Evolutionary conservation across 176 grass and related monocot genomes (phyloP).

Genomic region (Oryza rufipogon): DNA sequence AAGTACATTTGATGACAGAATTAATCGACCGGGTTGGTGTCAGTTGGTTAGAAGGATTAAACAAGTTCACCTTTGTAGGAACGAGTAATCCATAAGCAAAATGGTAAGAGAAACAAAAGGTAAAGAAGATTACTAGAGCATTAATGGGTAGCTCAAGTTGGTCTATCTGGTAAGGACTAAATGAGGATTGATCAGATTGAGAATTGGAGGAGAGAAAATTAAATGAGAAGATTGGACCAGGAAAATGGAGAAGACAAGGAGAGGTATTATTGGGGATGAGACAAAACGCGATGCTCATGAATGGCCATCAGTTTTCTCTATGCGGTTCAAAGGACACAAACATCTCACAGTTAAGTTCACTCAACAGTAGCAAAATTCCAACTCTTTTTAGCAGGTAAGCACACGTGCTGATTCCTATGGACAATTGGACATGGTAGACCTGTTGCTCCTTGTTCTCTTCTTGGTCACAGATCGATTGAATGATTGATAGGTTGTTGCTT

Average conservation of each 20-base stretch:
- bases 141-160: conserved; percentile 31
- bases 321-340: too few species aligned
- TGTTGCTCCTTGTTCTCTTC: neutral
- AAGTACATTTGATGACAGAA: neutral
- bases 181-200: neutral
- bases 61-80: neutral
- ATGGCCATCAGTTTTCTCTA: too few species aligned
- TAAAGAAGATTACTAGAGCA: neutral
- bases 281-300: conserved; percentile 7
- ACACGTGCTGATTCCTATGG: too few species aligned
- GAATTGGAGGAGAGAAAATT: too few species aligned
- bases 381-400: too few species aligned
- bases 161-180: conserved; percentile 1
- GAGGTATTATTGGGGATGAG: conserved; percentile 7
- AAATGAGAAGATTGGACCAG: neutral
- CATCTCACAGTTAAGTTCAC: too few species aligned
- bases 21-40: too few species aligned
- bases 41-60: neutral
- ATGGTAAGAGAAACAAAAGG: neutral
- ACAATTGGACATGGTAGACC: too few species aligned
- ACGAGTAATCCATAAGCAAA: neutral
- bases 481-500: neutral
- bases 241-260: neutral
- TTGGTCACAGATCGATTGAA: neutral
- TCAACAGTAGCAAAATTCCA: too few species aligned